These are phyloP conservation scores for Paramecium sonneborni DNA, from an alignment of 73 alveolate species.

Conservation along the genomic window DNA sequence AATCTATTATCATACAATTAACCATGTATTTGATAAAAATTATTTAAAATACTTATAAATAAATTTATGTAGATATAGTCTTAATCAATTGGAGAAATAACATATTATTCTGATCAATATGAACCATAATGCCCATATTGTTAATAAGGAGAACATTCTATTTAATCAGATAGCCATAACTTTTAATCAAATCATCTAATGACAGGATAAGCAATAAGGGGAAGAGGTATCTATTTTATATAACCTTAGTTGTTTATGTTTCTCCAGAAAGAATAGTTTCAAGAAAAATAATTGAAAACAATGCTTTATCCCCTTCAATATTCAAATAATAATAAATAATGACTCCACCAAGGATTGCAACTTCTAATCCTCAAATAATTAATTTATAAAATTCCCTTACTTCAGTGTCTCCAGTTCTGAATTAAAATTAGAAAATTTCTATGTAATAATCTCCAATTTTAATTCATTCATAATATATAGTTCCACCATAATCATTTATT, in stretches of 20 bases:
- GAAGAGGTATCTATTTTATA: background rate
- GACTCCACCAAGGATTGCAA: background rate
- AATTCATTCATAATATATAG: background rate
- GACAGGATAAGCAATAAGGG: background rate
- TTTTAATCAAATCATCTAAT: background rate
- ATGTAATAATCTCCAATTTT: background rate
- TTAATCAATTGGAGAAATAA: background rate
- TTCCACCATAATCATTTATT: background rate
- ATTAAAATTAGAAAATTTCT: background rate
- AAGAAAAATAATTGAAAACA: background rate
- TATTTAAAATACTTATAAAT: background rate
- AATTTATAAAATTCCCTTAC: background rate
- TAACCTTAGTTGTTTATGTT: background rate
- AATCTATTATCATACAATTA: background rate
- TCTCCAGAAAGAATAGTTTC: constrained; percentile 22
- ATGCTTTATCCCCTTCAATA: background rate
- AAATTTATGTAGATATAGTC: background rate
- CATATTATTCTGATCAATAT: background rate
- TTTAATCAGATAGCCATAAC: background rate
- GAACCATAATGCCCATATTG: constrained; percentile 20
- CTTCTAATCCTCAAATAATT: background rate
- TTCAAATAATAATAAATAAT: background rate
- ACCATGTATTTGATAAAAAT: background rate
- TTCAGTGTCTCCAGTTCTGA: background rate
- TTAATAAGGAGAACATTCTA: background rate